Evolutionary conservation across 73 alveolate genomes (phyloP), one percentile per base, ranked within the genome.

Genomic region (Symbiodinium natans): DNA sequence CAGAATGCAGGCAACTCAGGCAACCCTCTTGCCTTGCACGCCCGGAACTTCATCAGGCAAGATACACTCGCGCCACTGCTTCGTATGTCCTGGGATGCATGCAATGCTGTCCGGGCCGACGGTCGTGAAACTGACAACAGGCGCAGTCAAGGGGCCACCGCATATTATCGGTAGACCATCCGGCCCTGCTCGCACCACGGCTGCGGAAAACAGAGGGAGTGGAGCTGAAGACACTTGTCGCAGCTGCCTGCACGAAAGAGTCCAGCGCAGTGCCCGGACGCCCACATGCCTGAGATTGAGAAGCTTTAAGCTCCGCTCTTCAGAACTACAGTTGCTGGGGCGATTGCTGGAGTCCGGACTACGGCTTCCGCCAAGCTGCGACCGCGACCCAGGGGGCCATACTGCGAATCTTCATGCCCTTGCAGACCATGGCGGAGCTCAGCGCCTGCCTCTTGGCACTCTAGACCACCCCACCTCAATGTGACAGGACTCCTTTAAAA

Each of bases 331-430:
- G 1, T 21, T 21, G n/a, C 15, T 13, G 83, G 1, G 31, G 10
- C 41, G 41, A 71, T 27, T 39, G n/a, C n/a, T 27, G 19, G 83
- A 25, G 19, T 27, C 15, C 83, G 15, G 31, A 71, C 83, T 71
- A 71, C 31, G 83, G 19, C 13, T 13, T 19, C 38, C 8, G n/a
- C 86, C 95, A 11, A 41, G 95, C 23, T 25, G 43, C 95, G 95
- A 68, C 95, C 95, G 0, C 2, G 86, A 9, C 95, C 95, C 41
- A 89, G 86, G 27, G 95, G 95, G 73, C 95, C 95, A n/a, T 40
- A 89, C 95, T 89, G 95, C 48, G 95, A 89, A 23, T 33, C 41
- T 31, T 25, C 34, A 56, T 42, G 27, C 23, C 36, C 95, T 75
- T 63, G 86, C 42, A 89, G 86, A 48, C 95, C 95, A 41, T 89